Evolutionary conservation across 225 moss, liverwort and hornwort species (phyloP), one percentile per base, ranked within the genome.

Genomic region (Sphagnum tenellum): DNA sequence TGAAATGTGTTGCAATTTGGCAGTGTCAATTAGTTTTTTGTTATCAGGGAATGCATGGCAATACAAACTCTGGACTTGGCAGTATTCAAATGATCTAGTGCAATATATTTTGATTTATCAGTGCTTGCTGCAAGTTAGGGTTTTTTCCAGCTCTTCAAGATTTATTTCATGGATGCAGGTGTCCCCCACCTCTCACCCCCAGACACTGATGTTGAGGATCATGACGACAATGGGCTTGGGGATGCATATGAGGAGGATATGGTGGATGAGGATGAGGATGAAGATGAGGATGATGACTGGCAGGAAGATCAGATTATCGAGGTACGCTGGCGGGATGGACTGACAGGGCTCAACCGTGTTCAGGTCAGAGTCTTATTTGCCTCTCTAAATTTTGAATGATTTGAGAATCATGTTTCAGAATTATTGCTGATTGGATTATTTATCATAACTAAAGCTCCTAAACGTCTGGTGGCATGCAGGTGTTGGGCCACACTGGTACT

Each of bases 231-330:
- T 71, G 91, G 91, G 45, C 78, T 95, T 67, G 94, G 91, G 64
- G 94, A 95, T 75, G 94, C 89, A 8, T 95, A 88, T 48, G 85
- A 81, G 64, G 94, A 95, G 76, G 94, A 95, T 50, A 89, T 95
- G 87, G 84, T 91, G 53, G 91, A 95, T 69, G 91, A 91, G 56
- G 94, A 29, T 29, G 29, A 94, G 74, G 93, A 90, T 58, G 94
- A 95, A 72, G 94, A 94, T 51, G 94, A 95, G 44, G 94, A 95
- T 64, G 94, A 95, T 72, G 94, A 95, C 45, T 95, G 94, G 94
- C 79, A 83, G 9, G 94, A 89, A 70, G 94, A 94, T 63, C 81
- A 91, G 69, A 87, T 94, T 47, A 94, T 94, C 71, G 94, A 94
- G 76, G 94, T 94, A 49, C 81, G 94, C 65, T 94, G 94, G 94